A percentile compares a stretch with the other conserved stretches of the same genome.
Evolutionary conservation across 169 alveolate genomes (phyloP).

Genomic region (Amoebophrya sp.): DNA sequence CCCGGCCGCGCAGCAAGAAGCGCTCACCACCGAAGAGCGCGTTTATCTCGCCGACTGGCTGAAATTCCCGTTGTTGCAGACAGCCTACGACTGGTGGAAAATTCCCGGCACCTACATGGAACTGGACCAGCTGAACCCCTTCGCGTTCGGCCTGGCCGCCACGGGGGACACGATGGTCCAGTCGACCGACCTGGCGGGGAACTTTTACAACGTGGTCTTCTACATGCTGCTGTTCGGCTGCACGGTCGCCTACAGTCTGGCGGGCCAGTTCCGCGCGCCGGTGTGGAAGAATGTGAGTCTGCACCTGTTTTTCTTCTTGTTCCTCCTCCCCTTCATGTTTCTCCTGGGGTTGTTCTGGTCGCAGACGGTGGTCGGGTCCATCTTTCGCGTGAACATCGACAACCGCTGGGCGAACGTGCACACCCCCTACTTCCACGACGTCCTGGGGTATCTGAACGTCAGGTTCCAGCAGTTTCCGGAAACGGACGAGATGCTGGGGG

Average conservation of each 20-base stretch:
- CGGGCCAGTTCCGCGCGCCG: not conserved
- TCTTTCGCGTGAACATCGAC: conserved; percentile 4
- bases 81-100: not conserved
- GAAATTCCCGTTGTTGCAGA: too few species aligned
- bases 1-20: too few species aligned
- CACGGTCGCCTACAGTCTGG: not conserved
- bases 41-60: too few species aligned
- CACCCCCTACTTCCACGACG: not conserved
- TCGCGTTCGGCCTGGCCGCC: not conserved
- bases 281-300: not conserved
- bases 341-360: not conserved
- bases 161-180: not conserved
- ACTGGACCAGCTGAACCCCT: not conserved
- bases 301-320: not conserved
- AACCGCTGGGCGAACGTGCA: not conserved
- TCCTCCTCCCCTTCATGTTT: not conserved
- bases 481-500: not conserved
- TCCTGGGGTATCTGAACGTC: not conserved
- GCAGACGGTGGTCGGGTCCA: not conserved
- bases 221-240: not conserved
- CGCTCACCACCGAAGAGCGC: too few species aligned
- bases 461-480: conserved; percentile 11
- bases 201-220: not conserved
- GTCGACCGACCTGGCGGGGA: not conserved
- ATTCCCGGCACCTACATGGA: not conserved